Evolutionary conservation across 2,329 filamentous ascomycete species (phyloP), one percentile per base, ranked within the genome.

Genomic region (Bisporella sp.): DNA sequence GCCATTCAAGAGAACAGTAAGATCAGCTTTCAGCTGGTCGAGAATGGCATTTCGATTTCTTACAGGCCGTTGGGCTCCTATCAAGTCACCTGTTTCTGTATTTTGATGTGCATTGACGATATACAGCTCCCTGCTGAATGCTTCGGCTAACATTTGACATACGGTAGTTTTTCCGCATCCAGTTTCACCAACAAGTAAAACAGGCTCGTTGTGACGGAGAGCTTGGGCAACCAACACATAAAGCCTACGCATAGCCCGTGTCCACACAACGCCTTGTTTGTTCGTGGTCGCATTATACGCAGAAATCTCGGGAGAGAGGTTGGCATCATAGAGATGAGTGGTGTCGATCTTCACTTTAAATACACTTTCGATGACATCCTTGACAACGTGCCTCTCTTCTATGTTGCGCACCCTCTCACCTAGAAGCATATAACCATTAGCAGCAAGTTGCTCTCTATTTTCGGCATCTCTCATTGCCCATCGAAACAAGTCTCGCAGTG

Each of bases 101-200:
- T 99, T 99, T 59, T 97, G 92, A 68, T 99, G 95, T 3, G 95
- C 93, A 64, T 99, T 99, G 62, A 99, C 85, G 59, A 92, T 93
- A 58, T 91, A 84, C 39, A 99, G 73, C 55, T 87, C 74, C 61
- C 85, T 89, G 12, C 76, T 73, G 55, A 89, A 77, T 4, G 88
- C 85, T 62, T 95, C 86, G 3, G 93, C 90, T 48, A 97, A 77
- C 64, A 96, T 78, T 66, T 99, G 93, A 59, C 89, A 95, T 5
- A 99, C 87, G 2, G 92, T 96, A 0, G 93, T 99, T 71, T 99
- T 99, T 54, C 95, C 93, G 63, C 92, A 97, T 5, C 93, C 93
- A 13, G 93, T 99, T 66, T 99, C 95, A 54, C 93, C 93, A 9
- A 99, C 89, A 5, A 99, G 76, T 21, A 99, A 75, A 3, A 99